Base-by-base conservation (phyloP, 2,329 filamentous ascomycete genomes). In the Diaporthe aspalathi region DNA sequence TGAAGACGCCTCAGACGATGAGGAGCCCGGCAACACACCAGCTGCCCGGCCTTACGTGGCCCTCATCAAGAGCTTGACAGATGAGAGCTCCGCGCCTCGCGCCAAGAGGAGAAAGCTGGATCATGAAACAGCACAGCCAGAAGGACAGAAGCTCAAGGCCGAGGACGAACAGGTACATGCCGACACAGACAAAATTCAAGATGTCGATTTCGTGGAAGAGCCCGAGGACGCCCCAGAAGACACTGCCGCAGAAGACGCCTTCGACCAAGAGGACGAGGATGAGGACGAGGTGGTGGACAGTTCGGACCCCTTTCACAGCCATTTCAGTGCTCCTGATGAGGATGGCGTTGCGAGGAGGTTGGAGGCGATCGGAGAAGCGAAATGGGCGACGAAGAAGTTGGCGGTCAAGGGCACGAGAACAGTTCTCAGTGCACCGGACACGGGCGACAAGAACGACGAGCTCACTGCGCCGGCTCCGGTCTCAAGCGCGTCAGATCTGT, bases 291-390 rank as follows among this genome's bases (percentile, higher is more conserved):
- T 27, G 14, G 82, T 76, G 6, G 81, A 81, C 71, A 74, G 81
- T 1, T 78, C 80, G 7, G 93, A 97, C 79, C 92, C 94, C 0
- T 98, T 97, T 77, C 92, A 96, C 74, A 82, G 84, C 9, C 95
- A 98, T 81, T 97, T 97, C 79, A 89, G 90, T 43, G 86, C 86
- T 52, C 89, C 91, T 0, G 88, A 95, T 56, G 88, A 92, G 62
- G 84, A 86, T 7, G 81, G 87, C 52, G 82, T 94, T 9, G 82
- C 86, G 1, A 82, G 83, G 75, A 88, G 83, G n/a, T 77, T 92
- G 9, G 82, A 84, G 68, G 83, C 84, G 0, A 80, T 88, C 32
- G 81, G 88, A 72, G 81, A 83, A 7, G 83, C 83, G 17, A 80
- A 86, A 29, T 92, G 89, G 86, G 76, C 82, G 4, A 84, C 83